These are phyloP conservation scores for Aschersonia sp. DNA, from an alignment of 2,329 filamentous ascomycete species.

Conservation along the genomic window DNA sequence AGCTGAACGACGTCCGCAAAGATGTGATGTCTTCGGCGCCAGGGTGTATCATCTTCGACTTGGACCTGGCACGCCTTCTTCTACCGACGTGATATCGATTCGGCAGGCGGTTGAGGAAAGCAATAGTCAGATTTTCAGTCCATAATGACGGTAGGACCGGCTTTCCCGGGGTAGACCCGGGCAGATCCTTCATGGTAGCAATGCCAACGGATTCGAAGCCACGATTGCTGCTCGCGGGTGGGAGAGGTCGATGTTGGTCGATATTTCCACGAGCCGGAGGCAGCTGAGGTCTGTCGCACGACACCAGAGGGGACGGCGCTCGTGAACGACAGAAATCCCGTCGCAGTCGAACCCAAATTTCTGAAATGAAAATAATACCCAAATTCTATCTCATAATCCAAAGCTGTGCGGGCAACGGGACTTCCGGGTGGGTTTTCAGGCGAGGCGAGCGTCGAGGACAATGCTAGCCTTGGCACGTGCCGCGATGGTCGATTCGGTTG, in stretches of 20 bases:
- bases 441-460: slow-evolving; percentile 1
- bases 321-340: slow-evolving; percentile 1
- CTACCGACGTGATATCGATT: slow-evolving; percentile 24
- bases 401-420: slow-evolving; percentile 6
- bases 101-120: slow-evolving; percentile 26
- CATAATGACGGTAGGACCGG: slow-evolving; percentile 24
- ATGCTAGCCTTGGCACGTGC: slow-evolving; percentile 4
- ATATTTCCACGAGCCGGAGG: slow-evolving; percentile 4
- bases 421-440: slow-evolving; percentile 1
- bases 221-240: slow-evolving; percentile 3
- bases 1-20: slow-evolving; percentile 71
- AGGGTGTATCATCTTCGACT: slow-evolving; percentile 18
- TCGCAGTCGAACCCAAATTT: slow-evolving; percentile 10
- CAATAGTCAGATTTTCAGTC: slow-evolving; percentile 25
- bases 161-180: slow-evolving; percentile 22
- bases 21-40: slow-evolving; percentile 49
- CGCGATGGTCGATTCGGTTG: slow-evolving; percentile 1
- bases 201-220: slow-evolving; percentile 3
- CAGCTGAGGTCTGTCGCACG: slow-evolving; percentile 1
- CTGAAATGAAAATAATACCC: slow-evolving; percentile 13
- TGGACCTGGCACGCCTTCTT: slow-evolving; percentile 23
- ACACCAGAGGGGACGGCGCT: background rate
- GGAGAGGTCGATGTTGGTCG: slow-evolving; percentile 3
- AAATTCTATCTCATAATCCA: slow-evolving; percentile 22
- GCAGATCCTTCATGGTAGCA: slow-evolving; percentile 22